Percentiles rank a stretch among this genome's conserved stretches.
phyloP scores from a whole-genome alignment of 2,329 filamentous ascomycete species.

The Herpotrichia juniperi region DNA sequence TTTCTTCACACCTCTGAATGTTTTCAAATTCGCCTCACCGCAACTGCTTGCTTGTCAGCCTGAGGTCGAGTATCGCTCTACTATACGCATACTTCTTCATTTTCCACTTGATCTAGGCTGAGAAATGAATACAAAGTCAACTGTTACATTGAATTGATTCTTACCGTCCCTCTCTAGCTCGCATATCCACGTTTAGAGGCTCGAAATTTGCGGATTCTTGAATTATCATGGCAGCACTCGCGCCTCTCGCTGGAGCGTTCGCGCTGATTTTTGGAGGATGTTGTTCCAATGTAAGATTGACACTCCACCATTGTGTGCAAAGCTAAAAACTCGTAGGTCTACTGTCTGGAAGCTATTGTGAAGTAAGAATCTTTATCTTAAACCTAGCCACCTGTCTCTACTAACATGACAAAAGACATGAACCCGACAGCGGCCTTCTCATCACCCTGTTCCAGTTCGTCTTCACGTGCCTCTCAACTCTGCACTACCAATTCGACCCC shows the following conservation, averaged over 20 bases:
- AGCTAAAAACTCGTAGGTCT: slow-evolving; percentile 67
- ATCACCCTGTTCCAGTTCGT: slow-evolving; percentile 59
- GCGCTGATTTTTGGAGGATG: slow-evolving; percentile 93
- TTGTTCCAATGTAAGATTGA: slow-evolving; percentile 79
- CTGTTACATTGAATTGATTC: background rate
- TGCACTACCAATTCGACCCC: slow-evolving; percentile 52
- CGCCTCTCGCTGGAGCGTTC: slow-evolving; percentile 64
- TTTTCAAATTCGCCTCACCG: background rate
- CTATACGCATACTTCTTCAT: background rate
- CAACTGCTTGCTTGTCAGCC: background rate
- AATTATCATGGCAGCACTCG: slow-evolving; percentile 38
- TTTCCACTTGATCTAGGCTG: no score
- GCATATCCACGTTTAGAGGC: background rate
- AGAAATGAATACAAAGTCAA: no score
- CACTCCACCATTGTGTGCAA: background rate
- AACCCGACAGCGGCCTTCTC: slow-evolving; percentile 81
- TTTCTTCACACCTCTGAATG: background rate
- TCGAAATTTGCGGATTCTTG: no score
- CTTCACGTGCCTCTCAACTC: slow-evolving; percentile 67
- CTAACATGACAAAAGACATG: slow-evolving; percentile 63
- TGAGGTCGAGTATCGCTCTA: background rate
- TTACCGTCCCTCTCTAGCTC: background rate
- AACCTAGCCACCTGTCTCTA: background rate
- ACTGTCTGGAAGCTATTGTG: slow-evolving; percentile 91
- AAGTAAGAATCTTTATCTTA: slow-evolving; percentile 66